Base-by-base conservation (phyloP, 495 filamentous ascomycete genomes). In the Hypoxylon trugodes region DNA sequence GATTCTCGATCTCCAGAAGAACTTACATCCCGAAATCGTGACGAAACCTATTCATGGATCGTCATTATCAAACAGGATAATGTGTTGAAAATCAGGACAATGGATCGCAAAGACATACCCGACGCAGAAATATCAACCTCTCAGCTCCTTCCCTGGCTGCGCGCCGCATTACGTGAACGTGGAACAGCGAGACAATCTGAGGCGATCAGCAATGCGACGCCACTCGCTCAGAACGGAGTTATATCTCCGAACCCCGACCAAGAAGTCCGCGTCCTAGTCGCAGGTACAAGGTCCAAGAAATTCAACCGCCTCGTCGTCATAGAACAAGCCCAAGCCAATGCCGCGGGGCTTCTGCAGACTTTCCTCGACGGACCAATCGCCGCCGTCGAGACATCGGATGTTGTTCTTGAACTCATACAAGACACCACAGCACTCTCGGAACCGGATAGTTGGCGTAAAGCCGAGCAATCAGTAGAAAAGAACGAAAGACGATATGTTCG, bases 321-420 rank as follows among this genome's bases (percentile, higher is more conserved):
- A 19, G 92, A 96, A 68, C 88, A 90, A 42, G 91, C 91, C 30
- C 84, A 92, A 59, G 68, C 79, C 24, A 82, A 81, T 46, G 85
- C 88, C 3, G 81, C 84, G 6, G 81, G 85, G 68, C 77, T 90
- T 43, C 78, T 89, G 37, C 83, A 88, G 60, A 79, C 81, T 12
- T 89, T 90, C 45, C 74, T 89, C 7, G 84, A 87, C 55, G 89
- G 89, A 9, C 93, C 93, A 1, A 89, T 97, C 66, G 86, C 87
- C 6, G 95, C 94, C 13, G 88, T 98, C 45, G 95, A 98, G 74
- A 91, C 89, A 1, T 87, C 88, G 38, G 93, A 97, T 77, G 85
- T 88, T 7, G 81, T 96, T n/a, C 82, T 98, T 40, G 90, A 96
- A 25, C 77, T 87, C 30, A 90, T 98, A 35, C 81, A 84, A 12